A percentile compares a stretch with the other conserved stretches of the same genome.
These are phyloP conservation scores for Tolypocladium sp. DNA, from an alignment of 2,329 filamentous ascomycete genomes.

Conservation along the genomic window DNA sequence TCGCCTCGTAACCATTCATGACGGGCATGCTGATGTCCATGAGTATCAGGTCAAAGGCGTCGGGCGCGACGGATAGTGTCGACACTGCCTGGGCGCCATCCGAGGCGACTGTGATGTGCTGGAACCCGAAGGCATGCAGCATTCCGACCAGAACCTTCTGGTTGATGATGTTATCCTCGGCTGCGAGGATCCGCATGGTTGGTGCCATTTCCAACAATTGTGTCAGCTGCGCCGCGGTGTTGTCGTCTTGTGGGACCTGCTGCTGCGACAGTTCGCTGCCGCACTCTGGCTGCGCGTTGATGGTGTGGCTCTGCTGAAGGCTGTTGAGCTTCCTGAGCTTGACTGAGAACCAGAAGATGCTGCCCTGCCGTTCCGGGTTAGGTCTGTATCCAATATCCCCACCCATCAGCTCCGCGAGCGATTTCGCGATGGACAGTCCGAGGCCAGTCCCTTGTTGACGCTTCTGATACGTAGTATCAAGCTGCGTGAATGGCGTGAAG, in stretches of 20 bases:
- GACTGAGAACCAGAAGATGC: constrained; percentile 42
- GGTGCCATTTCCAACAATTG: constrained; percentile 26
- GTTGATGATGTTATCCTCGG: constrained; percentile 34
- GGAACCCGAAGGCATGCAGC: constrained; percentile 29
- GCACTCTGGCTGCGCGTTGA: constrained; percentile 9
- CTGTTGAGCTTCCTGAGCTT: constrained; percentile 26
- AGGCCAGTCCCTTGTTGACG: constrained; percentile 47
- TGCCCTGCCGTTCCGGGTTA: constrained; percentile 36
- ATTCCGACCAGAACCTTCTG: constrained; percentile 28
- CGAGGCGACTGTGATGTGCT: constrained; percentile 13
- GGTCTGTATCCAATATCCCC: constrained; percentile 32
- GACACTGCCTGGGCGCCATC: constrained; percentile 10
- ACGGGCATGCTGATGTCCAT: constrained; percentile 2
- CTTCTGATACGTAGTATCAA: constrained; percentile 43
- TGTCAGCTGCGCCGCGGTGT: constrained; percentile 4
- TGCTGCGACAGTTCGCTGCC: constrained; percentile 1
- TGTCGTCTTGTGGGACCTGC: constrained; percentile 15
- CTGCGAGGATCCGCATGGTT: constrained; percentile 28
- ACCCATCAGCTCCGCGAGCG: constrained; percentile 45
- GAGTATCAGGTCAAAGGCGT: constrained; percentile 18
- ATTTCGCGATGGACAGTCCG: constrained; percentile 48
- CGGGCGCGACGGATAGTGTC: constrained; percentile 19
- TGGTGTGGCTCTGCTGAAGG: constrained; percentile 16
- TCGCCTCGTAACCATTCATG: constrained; percentile 2
- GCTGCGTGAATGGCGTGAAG: constrained; percentile 47